These are phyloP conservation scores for Penicillium sp. DNA, from an alignment of 2,329 filamentous ascomycete species.

Conservation along the genomic window DNA sequence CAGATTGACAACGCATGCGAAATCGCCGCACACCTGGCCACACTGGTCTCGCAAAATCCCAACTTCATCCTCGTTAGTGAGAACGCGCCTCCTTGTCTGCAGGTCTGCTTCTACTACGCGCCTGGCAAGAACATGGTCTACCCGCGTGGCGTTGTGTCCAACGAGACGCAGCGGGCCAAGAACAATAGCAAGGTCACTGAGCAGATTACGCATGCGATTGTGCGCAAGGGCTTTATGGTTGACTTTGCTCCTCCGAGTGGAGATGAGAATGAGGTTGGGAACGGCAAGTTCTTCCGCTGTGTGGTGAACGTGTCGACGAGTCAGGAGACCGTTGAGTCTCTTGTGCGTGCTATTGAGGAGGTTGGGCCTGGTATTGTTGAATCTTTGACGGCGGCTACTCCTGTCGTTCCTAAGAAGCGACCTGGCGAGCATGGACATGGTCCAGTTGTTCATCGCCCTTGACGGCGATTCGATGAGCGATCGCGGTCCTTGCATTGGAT, in stretches of 20 bases:
- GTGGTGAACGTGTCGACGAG: conserved; percentile 66
- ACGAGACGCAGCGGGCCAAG: conserved; percentile 41
- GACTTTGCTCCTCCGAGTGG: conserved; percentile 60
- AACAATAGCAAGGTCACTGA: conserved; percentile 59
- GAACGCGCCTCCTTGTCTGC: conserved; percentile 81
- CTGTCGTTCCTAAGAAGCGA: conserved; percentile 22
- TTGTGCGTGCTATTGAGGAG: conserved; percentile 61
- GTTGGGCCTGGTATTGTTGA: conserved; percentile 40
- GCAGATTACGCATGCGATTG: conserved; percentile 55
- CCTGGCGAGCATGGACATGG: conserved; percentile 38
- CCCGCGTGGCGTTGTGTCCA: conserved; percentile 30
- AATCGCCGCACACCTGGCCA: conserved; percentile 68
- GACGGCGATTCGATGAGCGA: neutral
- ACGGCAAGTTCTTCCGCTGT: conserved; percentile 67
- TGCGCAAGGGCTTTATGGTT: conserved; percentile 67
- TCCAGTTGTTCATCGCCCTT: conserved; percentile 33
- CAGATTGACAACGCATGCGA: conserved; percentile 74
- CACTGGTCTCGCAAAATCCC: conserved; percentile 54
- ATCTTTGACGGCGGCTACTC: conserved; percentile 26
- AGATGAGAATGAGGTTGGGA: conserved; percentile 52
- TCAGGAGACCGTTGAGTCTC: conserved; percentile 61
- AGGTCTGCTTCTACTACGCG: conserved; percentile 92
- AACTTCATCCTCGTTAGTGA: conserved; percentile 72
- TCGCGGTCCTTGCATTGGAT: too few relatives aligned
- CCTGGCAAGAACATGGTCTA: conserved; percentile 55